Base-by-base conservation (phyloP, 352 stramenopile genomes). In the Pythium insidiosum region DNA sequence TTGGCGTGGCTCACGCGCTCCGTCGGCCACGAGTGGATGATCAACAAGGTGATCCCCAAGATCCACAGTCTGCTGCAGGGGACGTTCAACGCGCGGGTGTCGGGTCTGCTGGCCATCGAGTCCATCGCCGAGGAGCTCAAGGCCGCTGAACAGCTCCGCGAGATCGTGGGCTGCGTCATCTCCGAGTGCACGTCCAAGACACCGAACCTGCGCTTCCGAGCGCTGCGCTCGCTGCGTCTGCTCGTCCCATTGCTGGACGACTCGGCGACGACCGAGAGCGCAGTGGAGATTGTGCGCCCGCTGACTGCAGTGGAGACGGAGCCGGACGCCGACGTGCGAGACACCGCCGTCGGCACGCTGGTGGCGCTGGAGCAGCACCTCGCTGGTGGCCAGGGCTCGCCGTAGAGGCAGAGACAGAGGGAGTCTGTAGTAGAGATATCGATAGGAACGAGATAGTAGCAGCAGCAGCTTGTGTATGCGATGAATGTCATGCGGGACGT, bases 101-200 rank as follows among this genome's bases (percentile, higher is more conserved):
- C 79, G 11, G 79, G 66, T 9, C 63, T 92, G 24, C 43, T 70
- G 13, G 79, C 79, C 33, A 64, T 89, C 19, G 79, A 92, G 61
- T 38, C 76, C 16, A 54, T 87, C 39, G 74, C 79, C 2, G 30
- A 40, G 4, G 68, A 84, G 39, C 57, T 92, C 16, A 70, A 86
- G 47, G 57, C 65, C 23, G 61, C 82, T 42, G 79, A 83, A 43
- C 85, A 84, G 53, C 61, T 92, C 41, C 63, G 66, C 10, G 67
- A 75, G 31, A 62, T 86, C 50, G 63, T 88, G 23, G 63, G 77
- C 48, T 68, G 34, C 1, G 79, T 92, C 28, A 61, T 85, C 18
- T 74, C 82, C 28, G 76, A 88, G 60, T 86, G 74, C 62, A 80
- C 68, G 42, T 83, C 74, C 35, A 84, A 76, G 61, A 92, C 76